phyloP scores from a whole-genome alignment of 2,329 filamentous ascomycete genomes.

The Madurella fahalii region DNA sequence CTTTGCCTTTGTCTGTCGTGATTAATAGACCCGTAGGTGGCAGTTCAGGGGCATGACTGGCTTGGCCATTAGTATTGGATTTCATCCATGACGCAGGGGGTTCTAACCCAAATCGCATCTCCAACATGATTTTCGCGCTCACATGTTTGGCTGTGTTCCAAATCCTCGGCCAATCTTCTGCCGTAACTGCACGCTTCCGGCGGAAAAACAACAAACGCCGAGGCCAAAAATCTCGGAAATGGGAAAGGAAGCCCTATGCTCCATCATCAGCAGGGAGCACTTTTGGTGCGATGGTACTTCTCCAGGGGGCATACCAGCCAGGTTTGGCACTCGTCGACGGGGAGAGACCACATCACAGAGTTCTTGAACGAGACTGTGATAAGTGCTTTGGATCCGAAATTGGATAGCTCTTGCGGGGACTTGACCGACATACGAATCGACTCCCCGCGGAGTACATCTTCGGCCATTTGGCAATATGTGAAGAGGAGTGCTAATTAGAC shows the following conservation, averaged over 20 bases:
- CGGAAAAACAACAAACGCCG: conserved; percentile 33
- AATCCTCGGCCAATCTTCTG: conserved; percentile 27
- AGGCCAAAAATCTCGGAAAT: conserved; percentile 44
- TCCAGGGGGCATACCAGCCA: too few relatives aligned
- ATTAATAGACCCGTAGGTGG: neutral
- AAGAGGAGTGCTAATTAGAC: conserved; percentile 36
- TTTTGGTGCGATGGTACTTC: too few relatives aligned
- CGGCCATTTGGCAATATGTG: conserved; percentile 39
- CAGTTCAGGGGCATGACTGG: too few relatives aligned
- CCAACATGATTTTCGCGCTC: conserved; percentile 19
- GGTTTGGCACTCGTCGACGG: conserved; percentile 37
- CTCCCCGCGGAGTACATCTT: conserved; percentile 33
- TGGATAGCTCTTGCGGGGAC: conserved; percentile 25
- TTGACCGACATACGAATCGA: conserved; percentile 30
- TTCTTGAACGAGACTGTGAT: conserved; percentile 36
- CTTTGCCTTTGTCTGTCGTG: neutral
- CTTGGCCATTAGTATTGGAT: too few relatives aligned
- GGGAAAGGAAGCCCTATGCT: conserved; percentile 36
- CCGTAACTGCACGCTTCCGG: conserved; percentile 12
- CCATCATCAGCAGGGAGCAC: too few relatives aligned
- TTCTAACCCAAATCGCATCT: conserved; percentile 18
- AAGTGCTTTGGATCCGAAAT: conserved; percentile 17
- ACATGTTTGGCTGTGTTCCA: conserved; percentile 21
- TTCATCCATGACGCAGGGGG: too few relatives aligned
- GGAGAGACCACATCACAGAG: conserved; percentile 37